Conservation (phyloP, 257 asterid genomes). For the Datura wrightii region DNA sequence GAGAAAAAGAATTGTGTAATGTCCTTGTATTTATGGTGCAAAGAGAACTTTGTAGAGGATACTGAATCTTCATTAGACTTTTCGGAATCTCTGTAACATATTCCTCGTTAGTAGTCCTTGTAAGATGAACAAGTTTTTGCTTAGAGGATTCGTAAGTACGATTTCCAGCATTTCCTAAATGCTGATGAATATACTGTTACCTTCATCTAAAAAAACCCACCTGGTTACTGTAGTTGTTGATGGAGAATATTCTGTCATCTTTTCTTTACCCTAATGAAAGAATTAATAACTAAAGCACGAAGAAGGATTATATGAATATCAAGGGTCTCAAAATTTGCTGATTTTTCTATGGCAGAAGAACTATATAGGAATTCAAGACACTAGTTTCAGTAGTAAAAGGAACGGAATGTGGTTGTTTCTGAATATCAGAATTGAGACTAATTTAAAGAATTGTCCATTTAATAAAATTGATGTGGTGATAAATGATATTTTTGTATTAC, state of each 20-base stretch:
- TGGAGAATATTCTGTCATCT: conserved; percentile 4
- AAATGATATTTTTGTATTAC: background rate
- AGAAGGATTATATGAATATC: background rate
- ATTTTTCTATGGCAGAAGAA: background rate
- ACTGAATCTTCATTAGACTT: background rate
- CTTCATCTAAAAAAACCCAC: background rate
- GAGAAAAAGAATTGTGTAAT: background rate
- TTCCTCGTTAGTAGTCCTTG: background rate
- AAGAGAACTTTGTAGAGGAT: background rate
- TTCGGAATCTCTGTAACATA: background rate
- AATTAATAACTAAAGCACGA: background rate
- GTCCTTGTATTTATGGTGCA: background rate
- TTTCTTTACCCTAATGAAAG: conserved; percentile 9
- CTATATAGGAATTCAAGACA: background rate
- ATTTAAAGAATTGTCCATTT: background rate
- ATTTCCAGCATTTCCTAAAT: no score
- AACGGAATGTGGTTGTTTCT: background rate
- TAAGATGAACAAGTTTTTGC: background rate
- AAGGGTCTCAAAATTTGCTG: background rate
- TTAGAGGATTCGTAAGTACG: background rate
- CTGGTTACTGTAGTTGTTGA: background rate
- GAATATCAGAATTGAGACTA: background rate
- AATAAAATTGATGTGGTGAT: background rate
- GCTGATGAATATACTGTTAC: background rate
- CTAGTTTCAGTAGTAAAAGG: background rate